Evolutionary conservation across 306 rosid genomes (phyloP).

Genomic region (Leucaena leucocephala): DNA sequence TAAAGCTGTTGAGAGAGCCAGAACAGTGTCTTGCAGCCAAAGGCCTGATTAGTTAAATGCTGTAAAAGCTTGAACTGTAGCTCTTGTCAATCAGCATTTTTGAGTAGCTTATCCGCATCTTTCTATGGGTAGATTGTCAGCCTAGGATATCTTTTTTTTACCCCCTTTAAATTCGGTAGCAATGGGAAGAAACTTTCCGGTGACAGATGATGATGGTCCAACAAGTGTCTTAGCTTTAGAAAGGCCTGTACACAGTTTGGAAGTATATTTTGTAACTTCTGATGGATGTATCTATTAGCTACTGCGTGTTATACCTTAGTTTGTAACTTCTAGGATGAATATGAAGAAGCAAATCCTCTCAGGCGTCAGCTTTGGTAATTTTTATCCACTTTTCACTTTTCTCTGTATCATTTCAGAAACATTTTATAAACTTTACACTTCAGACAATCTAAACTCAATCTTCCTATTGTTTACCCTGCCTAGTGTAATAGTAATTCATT

Average conservation of each 20-base stretch:
- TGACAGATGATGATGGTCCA: not conserved
- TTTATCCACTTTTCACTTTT: not conserved
- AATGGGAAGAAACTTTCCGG: not conserved
- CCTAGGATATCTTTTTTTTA: not conserved
- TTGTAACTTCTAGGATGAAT: not conserved
- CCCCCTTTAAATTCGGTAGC: not conserved
- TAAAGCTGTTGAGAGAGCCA: conserved; percentile 77
- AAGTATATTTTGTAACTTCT: not conserved
- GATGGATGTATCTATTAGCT: not conserved
- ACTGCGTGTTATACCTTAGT: not conserved
- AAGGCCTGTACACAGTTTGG: not conserved
- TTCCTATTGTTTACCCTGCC: not conserved
- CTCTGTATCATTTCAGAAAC: not conserved
- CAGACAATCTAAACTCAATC: not conserved
- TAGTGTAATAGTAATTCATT: not conserved
- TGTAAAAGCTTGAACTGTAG: conserved; percentile 2
- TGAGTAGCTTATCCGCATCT: not conserved
- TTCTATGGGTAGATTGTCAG: not conserved
- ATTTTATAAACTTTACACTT: not conserved
- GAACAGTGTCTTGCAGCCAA: conserved; percentile 43
- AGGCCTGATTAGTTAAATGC: conserved; percentile 25
- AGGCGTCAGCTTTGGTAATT: not conserved
- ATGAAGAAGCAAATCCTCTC: conserved; percentile 6
- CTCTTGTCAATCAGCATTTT: conserved; percentile 21
- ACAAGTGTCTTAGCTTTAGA: not conserved